Conservation (phyloP, 768 basidiomycete species). For the Hygrophorus pudorinus region DNA sequence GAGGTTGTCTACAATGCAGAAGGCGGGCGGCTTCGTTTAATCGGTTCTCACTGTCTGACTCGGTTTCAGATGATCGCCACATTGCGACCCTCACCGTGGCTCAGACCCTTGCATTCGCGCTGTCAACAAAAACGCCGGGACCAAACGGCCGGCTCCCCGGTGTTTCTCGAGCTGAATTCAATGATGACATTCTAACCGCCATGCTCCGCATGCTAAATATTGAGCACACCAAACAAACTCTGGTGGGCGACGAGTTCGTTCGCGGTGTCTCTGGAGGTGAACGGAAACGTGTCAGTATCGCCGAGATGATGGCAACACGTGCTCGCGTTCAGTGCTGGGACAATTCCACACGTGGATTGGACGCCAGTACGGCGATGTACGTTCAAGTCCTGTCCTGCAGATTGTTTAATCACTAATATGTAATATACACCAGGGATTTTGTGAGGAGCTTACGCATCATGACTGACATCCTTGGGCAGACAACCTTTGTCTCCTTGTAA, state of each 20-base stretch:
- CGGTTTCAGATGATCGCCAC: constrained; percentile 58
- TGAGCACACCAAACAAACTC: constrained; percentile 65
- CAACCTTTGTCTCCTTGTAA: constrained; percentile 70
- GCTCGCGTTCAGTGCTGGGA: constrained; percentile 80
- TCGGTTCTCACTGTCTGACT: constrained; percentile 4
- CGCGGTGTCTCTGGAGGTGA: constrained; percentile 76
- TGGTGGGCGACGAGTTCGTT: constrained; percentile 82
- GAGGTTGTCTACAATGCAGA: constrained; percentile 76
- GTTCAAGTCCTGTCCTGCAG: too few species aligned
- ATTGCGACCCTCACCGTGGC: constrained; percentile 74
- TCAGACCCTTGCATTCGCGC: constrained; percentile 63
- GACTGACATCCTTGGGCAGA: constrained; percentile 75
- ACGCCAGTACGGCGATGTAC: constrained; percentile 72
- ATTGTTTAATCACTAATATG: too few species aligned
- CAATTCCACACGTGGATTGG: constrained; percentile 72
- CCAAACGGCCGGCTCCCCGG: constrained; percentile 64
- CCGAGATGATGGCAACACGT: constrained; percentile 79
- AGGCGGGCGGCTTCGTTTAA: constrained; percentile 25
- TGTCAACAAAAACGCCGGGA: constrained; percentile 63
- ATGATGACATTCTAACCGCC: constrained; percentile 45
- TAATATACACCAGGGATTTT: constrained; percentile 39
- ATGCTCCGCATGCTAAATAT: constrained; percentile 78
- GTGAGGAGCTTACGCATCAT: constrained; percentile 67
- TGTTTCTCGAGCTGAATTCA: constrained; percentile 49
- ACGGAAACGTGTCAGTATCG: constrained; percentile 72